These are phyloP conservation scores for Schrenkiella parvula DNA, from an alignment of 345 rosid genomes.

Conservation along the genomic window DNA sequence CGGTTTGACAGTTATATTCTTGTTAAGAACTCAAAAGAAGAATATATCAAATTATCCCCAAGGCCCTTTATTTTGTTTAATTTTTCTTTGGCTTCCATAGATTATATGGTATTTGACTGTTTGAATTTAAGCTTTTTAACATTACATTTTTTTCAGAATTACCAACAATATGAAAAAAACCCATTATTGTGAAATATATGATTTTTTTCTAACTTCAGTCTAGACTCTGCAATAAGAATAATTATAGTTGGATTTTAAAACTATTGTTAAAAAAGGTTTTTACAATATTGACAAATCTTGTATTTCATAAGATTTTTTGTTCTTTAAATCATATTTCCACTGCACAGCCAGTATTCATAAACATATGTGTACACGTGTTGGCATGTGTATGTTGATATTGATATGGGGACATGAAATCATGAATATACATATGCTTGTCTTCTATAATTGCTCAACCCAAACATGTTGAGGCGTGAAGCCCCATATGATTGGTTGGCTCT, in stretches of 20 bases:
- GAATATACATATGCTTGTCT: conserved; percentile 19
- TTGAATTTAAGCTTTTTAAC: not conserved
- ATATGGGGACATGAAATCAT: conserved; percentile 25
- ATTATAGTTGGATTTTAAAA: not conserved
- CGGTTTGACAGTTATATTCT: not conserved
- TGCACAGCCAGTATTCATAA: not conserved
- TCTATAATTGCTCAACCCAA: conserved; percentile 27
- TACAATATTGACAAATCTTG: not conserved
- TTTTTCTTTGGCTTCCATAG: not conserved
- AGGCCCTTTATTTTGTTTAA: not conserved
- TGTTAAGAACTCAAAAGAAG: not conserved
- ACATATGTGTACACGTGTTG: conserved; percentile 7
- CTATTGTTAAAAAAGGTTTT: not conserved
- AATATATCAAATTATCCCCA: not conserved
- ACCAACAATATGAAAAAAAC: not conserved
- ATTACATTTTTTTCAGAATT: not conserved
- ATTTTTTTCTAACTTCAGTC: not conserved
- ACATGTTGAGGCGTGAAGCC: conserved; percentile 25
- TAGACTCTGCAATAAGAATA: not conserved
- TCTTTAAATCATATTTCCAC: not conserved
- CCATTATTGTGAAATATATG: not conserved
- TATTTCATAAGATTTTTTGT: not conserved
- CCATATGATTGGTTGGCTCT: conserved; percentile 27
- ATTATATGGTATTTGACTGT: too few species aligned
- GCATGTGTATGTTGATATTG: conserved; percentile 20